Percentiles rank a stretch among this genome's conserved stretches.
phyloP scores from a whole-genome alignment of 148 eudicot species.

The Diospyros kaki region DNA sequence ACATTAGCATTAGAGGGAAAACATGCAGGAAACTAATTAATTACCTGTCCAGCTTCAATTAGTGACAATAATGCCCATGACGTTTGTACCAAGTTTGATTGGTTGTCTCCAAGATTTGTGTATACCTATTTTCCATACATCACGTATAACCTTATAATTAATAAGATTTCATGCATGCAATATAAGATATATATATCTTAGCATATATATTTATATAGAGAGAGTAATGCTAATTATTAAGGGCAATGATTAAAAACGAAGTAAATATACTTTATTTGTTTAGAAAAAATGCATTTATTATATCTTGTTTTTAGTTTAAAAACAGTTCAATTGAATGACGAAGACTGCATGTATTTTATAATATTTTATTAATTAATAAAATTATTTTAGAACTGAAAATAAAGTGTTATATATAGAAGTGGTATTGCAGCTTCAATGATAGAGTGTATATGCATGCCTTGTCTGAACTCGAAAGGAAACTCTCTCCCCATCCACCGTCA shows the following conservation, averaged over 20 bases:
- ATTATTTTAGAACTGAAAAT: not conserved
- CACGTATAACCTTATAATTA: not conserved
- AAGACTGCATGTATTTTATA: no score
- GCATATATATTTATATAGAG: no score
- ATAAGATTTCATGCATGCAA: no score
- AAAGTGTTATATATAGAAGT: no score
- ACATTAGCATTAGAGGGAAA: no score
- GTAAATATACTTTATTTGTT: no score
- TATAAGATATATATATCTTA: no score
- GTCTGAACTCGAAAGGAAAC: slow-evolving; percentile 51
- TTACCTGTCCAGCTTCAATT: slow-evolving; percentile 62
- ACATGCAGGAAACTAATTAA: not conserved
- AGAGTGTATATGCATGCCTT: slow-evolving; percentile 27
- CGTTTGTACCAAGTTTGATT: slow-evolving; percentile 56
- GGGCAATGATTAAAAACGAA: no score
- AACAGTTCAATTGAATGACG: not conserved
- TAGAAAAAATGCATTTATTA: no score
- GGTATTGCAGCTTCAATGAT: not conserved
- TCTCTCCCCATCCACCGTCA: slow-evolving; percentile 76
- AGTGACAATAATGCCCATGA: slow-evolving; percentile 74
- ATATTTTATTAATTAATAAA: no score
- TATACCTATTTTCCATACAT: slow-evolving; percentile 28
- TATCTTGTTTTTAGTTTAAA: no score
- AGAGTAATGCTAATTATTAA: no score
- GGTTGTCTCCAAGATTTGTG: slow-evolving; percentile 47